Evolutionary conservation across 257 asterid genomes (phyloP).

Genomic region (Ballota nigra): DNA sequence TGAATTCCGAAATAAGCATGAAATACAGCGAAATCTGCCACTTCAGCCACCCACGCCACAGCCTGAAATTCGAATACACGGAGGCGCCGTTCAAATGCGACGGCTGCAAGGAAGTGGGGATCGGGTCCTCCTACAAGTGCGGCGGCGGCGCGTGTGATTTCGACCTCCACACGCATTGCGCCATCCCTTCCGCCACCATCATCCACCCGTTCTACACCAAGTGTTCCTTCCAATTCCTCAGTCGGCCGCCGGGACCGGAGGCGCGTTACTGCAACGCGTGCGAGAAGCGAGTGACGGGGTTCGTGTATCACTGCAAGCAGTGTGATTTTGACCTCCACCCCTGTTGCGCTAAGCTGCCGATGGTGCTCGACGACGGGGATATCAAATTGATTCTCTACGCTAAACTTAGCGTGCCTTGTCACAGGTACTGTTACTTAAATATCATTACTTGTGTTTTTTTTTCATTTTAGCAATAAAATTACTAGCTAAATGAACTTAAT

Average conservation of each 20-base stretch:
- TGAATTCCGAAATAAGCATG: slow-evolving; percentile 32
- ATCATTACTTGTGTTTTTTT: background rate
- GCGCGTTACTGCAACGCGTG: slow-evolving; percentile 96
- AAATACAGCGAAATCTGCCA: slow-evolving; percentile 70
- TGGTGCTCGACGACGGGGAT: slow-evolving; percentile 75
- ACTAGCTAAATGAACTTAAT: too few species aligned
- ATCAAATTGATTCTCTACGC: slow-evolving; percentile 51
- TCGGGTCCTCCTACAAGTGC: slow-evolving; percentile 84
- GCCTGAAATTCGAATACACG: slow-evolving; percentile 51
- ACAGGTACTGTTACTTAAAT: slow-evolving; percentile 30
- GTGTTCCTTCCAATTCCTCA: slow-evolving; percentile 73
- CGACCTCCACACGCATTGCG: slow-evolving; percentile 89
- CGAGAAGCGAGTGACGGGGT: slow-evolving; percentile 70
- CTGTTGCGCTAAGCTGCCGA: slow-evolving; percentile 93
- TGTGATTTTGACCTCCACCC: slow-evolving; percentile 97
- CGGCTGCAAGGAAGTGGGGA: slow-evolving; percentile 94
- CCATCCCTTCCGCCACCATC: slow-evolving; percentile 62
- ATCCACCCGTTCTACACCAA: slow-evolving; percentile 78
- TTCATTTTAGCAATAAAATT: too few species aligned
- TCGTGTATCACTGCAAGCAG: slow-evolving; percentile 69
- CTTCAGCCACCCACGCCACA: slow-evolving; percentile 77
- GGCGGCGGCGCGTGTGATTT: slow-evolving; percentile 51
- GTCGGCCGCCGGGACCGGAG: slow-evolving; percentile 65
- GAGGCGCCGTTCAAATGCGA: slow-evolving; percentile 87
- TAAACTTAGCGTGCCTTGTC: slow-evolving; percentile 65